Evolutionary conservation across 2,329 filamentous ascomycete genomes (phyloP), one percentile per base, ranked within the genome.

Genomic region (Trichoderma atroviride): DNA sequence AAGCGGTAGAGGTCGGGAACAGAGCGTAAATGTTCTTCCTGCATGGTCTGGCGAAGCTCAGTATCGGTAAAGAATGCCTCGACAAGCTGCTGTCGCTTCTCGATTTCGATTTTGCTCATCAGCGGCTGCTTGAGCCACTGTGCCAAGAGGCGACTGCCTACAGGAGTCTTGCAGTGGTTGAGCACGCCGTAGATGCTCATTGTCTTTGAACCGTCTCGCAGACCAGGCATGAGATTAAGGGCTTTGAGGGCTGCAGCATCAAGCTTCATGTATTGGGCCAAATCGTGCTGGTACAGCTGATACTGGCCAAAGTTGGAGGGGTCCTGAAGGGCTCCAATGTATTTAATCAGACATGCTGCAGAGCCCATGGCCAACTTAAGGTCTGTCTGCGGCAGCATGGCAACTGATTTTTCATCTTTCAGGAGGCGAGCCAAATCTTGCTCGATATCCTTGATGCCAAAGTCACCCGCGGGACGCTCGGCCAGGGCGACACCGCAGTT

Each of bases 51-150:
- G 19, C 96, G 88, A 47, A 99, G 86, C 77, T 97, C 94, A 0
- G 96, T 98, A 76, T 98, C 94, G 65, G 89, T 91, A 61, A 95
- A 92, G 78, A 99, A 99, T 0, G 95, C 94, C 78, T 98, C 96
- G 0, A 99, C 96, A 5, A 99, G 85, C 78, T 97, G 93, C 75
- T 98, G 96, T 19, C 96, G 88, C 78, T 91, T 92, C 80, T 97
- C 91, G 64, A 99, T 98, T 69, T 97, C 94, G 2, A 86, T 85
- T 72, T 93, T 89, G 81, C 88, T 93, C 96, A 99, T 99, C 50
- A 99, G 82, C 0, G 96, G 96, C 79, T 99, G 96, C 81, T 99
- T 99, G 65, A 99, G 84, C 96, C 96, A 99, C 78, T 99, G 96
- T 1, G 95, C 91, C 35, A 99, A 84, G 69, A 99, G 80, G 59